These are phyloP conservation scores for Gracilaria domingensis DNA, from an alignment of 23 red algal species.

Conservation along the genomic window DNA sequence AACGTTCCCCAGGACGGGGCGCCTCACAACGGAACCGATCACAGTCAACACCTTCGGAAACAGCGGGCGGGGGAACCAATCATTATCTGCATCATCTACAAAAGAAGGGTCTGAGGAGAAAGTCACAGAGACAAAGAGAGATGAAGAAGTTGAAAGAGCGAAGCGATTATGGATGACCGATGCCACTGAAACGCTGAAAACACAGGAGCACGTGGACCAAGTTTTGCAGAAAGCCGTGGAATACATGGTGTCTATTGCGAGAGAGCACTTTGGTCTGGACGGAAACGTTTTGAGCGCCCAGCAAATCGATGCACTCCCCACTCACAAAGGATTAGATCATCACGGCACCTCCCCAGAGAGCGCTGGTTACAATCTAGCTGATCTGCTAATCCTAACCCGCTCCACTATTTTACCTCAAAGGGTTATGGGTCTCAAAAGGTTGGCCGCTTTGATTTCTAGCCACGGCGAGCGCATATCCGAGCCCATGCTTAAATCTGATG, in stretches of 20 bases:
- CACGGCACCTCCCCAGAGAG: conserved; percentile 59
- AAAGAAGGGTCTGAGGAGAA: not conserved
- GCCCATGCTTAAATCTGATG: conserved; percentile 55
- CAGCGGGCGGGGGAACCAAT: not conserved
- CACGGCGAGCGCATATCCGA: conserved; percentile 23
- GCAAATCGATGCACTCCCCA: conserved; percentile 25
- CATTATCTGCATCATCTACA: not conserved
- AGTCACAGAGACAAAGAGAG: not conserved
- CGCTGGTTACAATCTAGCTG: conserved; percentile 74
- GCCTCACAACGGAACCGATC: not conserved
- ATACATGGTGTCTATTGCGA: conserved; percentile 44
- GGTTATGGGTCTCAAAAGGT: conserved; percentile 47
- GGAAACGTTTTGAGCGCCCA: conserved; percentile 48
- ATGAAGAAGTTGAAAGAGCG: conserved; percentile 15
- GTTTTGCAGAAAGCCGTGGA: conserved; percentile 39
- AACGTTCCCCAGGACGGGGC: not conserved
- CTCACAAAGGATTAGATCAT: conserved; percentile 70
- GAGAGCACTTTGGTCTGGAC: conserved; percentile 55
- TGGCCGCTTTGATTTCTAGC: conserved; percentile 29
- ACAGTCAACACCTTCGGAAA: not conserved
- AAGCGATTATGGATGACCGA: conserved; percentile 68
- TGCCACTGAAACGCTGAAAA: conserved; percentile 27
- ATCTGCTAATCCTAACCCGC: conserved; percentile 55
- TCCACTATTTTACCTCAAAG: conserved; percentile 67
- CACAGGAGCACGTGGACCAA: conserved; percentile 23